phyloP scores from a whole-genome alignment of 768 basidiomycete species.

The Boletellus emodensis region DNA sequence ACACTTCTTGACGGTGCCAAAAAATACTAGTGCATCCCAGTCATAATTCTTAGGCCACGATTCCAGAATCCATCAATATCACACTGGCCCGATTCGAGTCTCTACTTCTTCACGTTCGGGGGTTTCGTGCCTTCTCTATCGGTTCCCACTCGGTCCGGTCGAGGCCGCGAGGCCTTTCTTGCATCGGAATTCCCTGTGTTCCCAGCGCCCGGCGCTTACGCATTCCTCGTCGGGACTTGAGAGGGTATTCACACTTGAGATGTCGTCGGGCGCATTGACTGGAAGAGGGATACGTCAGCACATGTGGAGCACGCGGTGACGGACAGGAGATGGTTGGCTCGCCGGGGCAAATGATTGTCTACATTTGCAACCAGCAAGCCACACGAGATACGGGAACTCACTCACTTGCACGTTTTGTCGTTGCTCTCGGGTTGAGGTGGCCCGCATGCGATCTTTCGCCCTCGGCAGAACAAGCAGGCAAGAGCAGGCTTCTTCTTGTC shows the following conservation, averaged over 20 bases:
- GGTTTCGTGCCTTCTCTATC: no score
- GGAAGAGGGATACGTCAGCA: slow-evolving; percentile 24
- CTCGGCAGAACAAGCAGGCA: slow-evolving; percentile 63
- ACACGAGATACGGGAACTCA: slow-evolving; percentile 11
- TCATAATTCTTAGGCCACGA: no score
- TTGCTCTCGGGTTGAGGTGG: slow-evolving; percentile 50
- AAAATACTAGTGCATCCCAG: no score
- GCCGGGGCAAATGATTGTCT: neutral
- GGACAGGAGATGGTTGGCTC: neutral
- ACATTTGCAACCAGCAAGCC: slow-evolving; percentile 11
- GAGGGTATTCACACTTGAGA: slow-evolving; percentile 67
- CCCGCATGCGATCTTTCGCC: slow-evolving; percentile 67
- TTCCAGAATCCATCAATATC: no score
- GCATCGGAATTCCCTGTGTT: no score
- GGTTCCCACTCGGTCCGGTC: no score
- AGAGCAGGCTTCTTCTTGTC: slow-evolving; percentile 59
- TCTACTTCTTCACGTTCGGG: no score
- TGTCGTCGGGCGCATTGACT: slow-evolving; percentile 73
- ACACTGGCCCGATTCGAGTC: no score
- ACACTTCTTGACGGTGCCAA: no score
- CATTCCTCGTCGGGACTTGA: slow-evolving; percentile 67
- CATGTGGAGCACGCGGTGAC: slow-evolving; percentile 22
- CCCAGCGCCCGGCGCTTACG: slow-evolving; percentile 41
- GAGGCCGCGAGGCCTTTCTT: no score
- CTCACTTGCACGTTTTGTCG: slow-evolving; percentile 66